Conservation (phyloP, 768 basidiomycete genomes). For the Mycena polygramma region DNA sequence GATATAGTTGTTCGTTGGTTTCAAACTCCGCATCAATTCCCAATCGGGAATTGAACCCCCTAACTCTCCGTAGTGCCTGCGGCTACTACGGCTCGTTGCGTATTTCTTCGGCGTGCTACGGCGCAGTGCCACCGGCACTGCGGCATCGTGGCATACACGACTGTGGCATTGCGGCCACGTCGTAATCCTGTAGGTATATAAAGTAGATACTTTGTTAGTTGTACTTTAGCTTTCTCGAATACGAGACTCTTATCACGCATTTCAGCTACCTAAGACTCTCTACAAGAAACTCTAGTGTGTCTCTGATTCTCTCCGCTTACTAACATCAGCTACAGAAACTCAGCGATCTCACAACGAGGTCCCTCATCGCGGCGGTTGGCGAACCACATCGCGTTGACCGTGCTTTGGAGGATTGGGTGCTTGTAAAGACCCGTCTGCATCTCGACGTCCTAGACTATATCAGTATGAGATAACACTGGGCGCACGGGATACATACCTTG, state of each 20-base stretch:
- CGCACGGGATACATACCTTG: neutral
- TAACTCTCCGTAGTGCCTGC: neutral
- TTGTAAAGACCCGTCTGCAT: constrained; percentile 35
- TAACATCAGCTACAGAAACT: constrained; percentile 7
- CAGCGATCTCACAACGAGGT: constrained; percentile 8
- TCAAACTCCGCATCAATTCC: neutral
- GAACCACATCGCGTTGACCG: constrained; percentile 37
- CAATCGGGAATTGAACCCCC: neutral
- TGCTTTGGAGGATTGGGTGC: constrained; percentile 37
- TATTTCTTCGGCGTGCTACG: neutral
- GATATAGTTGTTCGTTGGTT: neutral
- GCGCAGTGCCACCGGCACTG: neutral
- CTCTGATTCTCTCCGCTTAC: neutral
- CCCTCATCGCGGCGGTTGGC: constrained; percentile 5
- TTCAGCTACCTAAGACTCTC: constrained; percentile 9
- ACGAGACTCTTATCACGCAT: neutral
- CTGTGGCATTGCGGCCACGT: too few species aligned
- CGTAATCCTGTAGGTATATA: neutral
- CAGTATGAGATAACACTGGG: neutral
- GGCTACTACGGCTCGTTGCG: neutral
- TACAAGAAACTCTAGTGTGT: constrained; percentile 15
- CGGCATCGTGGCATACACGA: too few species aligned
- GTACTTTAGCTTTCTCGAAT: constrained; percentile 2
- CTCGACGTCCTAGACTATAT: neutral
- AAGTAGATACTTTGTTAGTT: neutral